Base-by-base conservation (phyloP, 2,329 filamentous ascomycete genomes). In the Capronia coronata region DNA sequence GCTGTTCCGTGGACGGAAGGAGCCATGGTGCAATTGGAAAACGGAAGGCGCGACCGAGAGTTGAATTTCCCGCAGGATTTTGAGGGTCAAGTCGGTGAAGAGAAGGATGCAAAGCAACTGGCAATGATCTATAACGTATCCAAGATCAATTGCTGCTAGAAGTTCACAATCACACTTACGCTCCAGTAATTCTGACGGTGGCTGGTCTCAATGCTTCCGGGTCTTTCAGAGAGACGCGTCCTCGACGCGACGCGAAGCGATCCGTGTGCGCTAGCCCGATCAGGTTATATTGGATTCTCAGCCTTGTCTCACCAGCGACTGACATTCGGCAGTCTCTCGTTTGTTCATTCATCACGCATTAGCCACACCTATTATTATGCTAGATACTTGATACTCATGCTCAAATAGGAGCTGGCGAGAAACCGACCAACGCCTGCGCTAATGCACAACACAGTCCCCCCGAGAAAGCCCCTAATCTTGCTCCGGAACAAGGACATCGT, bases 211-310 rank as follows among this genome's bases (percentile, higher is more conserved):
- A 45, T 44, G 40, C 23, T 35, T n/a, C 34, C 16, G 32, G 14
- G 16, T 30, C 23, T 35, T 16, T n/a, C 34, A 21, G 19, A 43
- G 37, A 14, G 34, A 41, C 45, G 48, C 22, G 34, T 35, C 43
- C n/a, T n/a, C 6, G 8, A 23, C 18, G 43, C 38, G 22, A 32
- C 22, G 27, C 53, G 44, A n/a, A n/a, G n/a, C n/a, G n/a, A n/a
- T n/a, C 41, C 44, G n/a, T 19, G 13, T 14, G 41, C 14, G 25
- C 49, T 49, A 51, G 13, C 39, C 46, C 14, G 19, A 49, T 48
- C 41, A 21, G 50, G 53, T 34, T 48, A 58, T 49, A 58, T 58
- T 58, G 48, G 29, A 46, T 53, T 38, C 18, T 48, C 53, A 58
- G 53, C 55, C 53, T 54, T 39, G 32, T 29, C 14, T 30, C 46